Percentiles rank a stretch among this genome's conserved stretches.
Evolutionary conservation across 164 flowering plant genomes (phyloP).

Genomic region (Berberis vulgaris): DNA sequence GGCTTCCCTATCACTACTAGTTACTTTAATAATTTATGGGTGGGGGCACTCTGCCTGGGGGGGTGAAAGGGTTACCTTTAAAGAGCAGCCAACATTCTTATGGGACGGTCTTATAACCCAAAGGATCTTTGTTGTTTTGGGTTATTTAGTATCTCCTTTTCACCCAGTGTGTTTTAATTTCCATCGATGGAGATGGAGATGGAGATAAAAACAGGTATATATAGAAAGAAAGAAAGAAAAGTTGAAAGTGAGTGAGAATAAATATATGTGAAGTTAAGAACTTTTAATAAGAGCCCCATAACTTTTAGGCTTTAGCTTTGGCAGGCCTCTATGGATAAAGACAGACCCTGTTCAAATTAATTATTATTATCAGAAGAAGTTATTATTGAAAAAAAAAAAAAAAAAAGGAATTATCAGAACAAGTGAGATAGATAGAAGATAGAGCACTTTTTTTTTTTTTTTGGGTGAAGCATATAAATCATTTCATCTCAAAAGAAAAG

Average conservation of each 20-base stretch:
- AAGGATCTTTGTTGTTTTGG: neutral
- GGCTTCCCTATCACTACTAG: slow-evolving; percentile 17
- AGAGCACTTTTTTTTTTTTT: too few species aligned
- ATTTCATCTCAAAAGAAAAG: neutral
- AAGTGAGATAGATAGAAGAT: too few species aligned
- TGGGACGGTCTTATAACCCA: slow-evolving; percentile 17
- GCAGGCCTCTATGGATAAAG: slow-evolving; percentile 19
- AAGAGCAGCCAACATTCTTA: slow-evolving; percentile 49
- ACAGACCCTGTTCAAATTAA: slow-evolving; percentile 1
- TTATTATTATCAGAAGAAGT: too few species aligned
- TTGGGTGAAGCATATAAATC: too few species aligned
- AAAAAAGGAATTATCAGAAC: too few species aligned
- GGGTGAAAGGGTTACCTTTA: slow-evolving; percentile 13
- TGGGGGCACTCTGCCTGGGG: too few species aligned
- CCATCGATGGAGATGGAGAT: too few species aligned
- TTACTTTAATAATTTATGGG: too few species aligned
- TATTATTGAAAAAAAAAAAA: too few species aligned
- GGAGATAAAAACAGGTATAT: neutral
- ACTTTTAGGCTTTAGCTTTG: neutral
- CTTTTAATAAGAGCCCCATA: neutral
- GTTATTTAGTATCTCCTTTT: slow-evolving; percentile 1
- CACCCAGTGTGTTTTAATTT: neutral
- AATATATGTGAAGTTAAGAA: neutral
- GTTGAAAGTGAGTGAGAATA: neutral
- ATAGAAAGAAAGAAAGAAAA: neutral